phyloP scores from a whole-genome alignment of 441 rosid genomes.

The Dalechampia spathulata region DNA sequence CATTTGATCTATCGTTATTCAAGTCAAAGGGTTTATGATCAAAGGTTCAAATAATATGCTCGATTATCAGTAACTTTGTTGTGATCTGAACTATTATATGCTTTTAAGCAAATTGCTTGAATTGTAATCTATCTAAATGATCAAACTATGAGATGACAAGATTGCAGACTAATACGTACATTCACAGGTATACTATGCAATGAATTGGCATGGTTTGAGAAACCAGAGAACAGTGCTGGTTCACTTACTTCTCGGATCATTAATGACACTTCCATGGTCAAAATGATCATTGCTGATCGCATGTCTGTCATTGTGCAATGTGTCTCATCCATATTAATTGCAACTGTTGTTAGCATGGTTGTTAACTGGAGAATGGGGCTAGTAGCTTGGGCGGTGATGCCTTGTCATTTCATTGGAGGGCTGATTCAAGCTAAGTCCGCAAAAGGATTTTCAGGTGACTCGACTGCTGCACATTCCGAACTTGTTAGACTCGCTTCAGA shows the following conservation, averaged over 20 bases:
- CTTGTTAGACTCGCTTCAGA: slow-evolving; percentile 50
- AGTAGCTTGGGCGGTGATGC: slow-evolving; percentile 88
- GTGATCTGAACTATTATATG: not conserved
- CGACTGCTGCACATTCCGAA: slow-evolving; percentile 41
- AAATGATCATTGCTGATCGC: slow-evolving; percentile 53
- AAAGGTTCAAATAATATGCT: too few relatives aligned
- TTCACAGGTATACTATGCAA: slow-evolving; percentile 44
- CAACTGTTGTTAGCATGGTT: slow-evolving; percentile 47
- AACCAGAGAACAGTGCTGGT: slow-evolving; percentile 43
- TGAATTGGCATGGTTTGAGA: slow-evolving; percentile 66
- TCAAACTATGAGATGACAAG: not conserved
- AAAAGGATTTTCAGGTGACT: slow-evolving; percentile 58
- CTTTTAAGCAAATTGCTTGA: not conserved
- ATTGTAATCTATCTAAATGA: not conserved
- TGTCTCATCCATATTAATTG: slow-evolving; percentile 56
- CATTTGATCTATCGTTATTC: too few relatives aligned
- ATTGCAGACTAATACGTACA: slow-evolving; percentile 4
- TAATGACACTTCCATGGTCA: slow-evolving; percentile 54
- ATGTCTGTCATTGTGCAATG: slow-evolving; percentile 71
- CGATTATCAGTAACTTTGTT: too few relatives aligned
- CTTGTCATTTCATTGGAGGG: slow-evolving; percentile 78
- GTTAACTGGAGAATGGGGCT: slow-evolving; percentile 62
- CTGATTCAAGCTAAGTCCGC: slow-evolving; percentile 61
- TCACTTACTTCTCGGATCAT: slow-evolving; percentile 44
- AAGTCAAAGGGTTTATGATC: too few relatives aligned